Evolutionary conservation across 2,329 filamentous ascomycete species (phyloP), one percentile per base, ranked within the genome.

Genomic region (Monosporascus ibericus): DNA sequence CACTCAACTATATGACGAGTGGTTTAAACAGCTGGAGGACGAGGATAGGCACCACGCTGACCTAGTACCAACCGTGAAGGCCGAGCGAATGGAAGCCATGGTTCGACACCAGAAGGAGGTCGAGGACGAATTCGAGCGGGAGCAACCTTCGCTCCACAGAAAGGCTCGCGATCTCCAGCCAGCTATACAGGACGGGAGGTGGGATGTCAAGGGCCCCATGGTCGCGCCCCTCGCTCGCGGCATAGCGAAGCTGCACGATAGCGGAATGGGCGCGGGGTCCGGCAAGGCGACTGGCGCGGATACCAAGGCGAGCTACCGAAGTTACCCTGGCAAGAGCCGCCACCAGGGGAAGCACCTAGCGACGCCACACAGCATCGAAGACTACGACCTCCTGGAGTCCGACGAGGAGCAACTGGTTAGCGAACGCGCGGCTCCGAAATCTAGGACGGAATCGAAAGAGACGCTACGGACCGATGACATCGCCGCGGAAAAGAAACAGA

Each of bases 151-250:
- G 11, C 65, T 82, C 5, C 75, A 75, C 60, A 67, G 63, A 42
- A 78, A 78, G 55, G 72, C 69, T 1, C 67, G 70, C 52, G 70
- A 72, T 2, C 63, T 73, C 27, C 58, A 57, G 22, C 60, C 58
- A 7, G 15, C 17, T 15, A 14, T 17, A 9, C 42, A 27, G 1
- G 64, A 65, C 27, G 70, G 72, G 39, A 72, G 73, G 42, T 73
- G 74, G 57, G 72, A 73, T 30, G 64, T 71, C 17, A 76, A 75
- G 57, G 74, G 73, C 7, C 71, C 74, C 40, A 71, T 78, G 63
- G 70, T 79, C n/a, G 70, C 71, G 50, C 74, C 76, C 54, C 71
- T 81, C 34, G 72, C 76, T 51, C 69, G 72, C 48, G 74, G 74
- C 7, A 64, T 77, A 22, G 66, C 65, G n/a, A 74, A 75, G 60